Base-by-base conservation (phyloP, 2,329 filamentous ascomycete species). In the Arachnomyces sp. region DNA sequence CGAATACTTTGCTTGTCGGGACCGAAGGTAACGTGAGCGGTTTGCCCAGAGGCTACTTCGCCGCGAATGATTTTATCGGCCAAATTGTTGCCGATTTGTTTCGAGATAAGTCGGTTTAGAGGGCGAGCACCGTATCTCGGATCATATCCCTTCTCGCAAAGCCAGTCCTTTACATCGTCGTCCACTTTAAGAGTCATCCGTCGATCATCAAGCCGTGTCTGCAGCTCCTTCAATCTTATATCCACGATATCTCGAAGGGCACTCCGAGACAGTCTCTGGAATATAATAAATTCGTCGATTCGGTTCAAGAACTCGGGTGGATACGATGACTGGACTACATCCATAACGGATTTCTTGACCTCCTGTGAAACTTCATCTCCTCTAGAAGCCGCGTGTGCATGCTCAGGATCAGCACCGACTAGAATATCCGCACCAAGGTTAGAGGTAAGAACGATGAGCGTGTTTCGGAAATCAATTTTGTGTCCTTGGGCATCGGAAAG, bases 391-490 rank as follows among this genome's bases (percentile, higher is more conserved):
- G 74, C 75, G 64, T 81, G 78, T 1, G 77, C 73, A 51, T 82
- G 74, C 6, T 77, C 57, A 2, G 75, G 72, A 53, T 90, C 75
- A 34, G 79, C 78, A 28, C 82, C 84, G 13, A 95, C 84, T 8
- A 98, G 81, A 36, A 94, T 90, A 42, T 94, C 79, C 11, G 92
- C 89, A 30, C 92, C 92, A 2, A 98, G 76, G 60, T 98, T 98
- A 29, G 88, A 94, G 0, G 92, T 96, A 41, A 98, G 74, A 2
- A 96, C 90, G 50, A 96, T 95, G 54, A 96, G 84, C 6, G 90
- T 95, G 64, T 95, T 96, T 45, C 84, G 77, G 71, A 96, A 96
- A 59, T 96, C 92, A 44, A 98, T 83, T 63, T 92, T 94, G 69
- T 94, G 89, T 25, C 92, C 92, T 65, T 96, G 90, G 0, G 87